Evolutionary conservation across 2,329 filamentous ascomycete genomes (phyloP), one percentile per base, ranked within the genome.

Genomic region (Fusarium subtropicale): DNA sequence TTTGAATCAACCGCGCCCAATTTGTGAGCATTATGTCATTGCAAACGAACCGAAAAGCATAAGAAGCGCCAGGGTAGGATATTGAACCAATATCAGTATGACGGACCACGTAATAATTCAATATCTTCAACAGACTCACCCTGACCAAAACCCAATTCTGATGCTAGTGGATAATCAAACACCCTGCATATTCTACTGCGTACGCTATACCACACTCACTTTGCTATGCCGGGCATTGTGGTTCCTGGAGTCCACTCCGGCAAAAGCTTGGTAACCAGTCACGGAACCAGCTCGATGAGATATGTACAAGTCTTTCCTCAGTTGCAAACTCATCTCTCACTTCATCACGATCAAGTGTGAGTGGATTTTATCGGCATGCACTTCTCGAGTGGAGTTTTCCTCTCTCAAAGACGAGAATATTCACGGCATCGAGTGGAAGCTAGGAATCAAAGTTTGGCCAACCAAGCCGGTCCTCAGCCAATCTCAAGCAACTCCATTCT

Each of bases 361-460:
- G 71, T 73, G 71, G 71, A 60, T 63, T 65, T 51, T 45, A 56
- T 38, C 34, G 34, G 26, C 8, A 56, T 52, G 52, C 52, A 51
- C 42, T 20, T 55, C 20, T 52, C 33, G 31, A 56, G 71, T 72
- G 71, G 71, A 57, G 71, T 53, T 52, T 47, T 34, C 54, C 44
- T 67, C 15, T 67, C 50, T 30, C 58, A 60, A 58, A 30, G 48
- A 47, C 52, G 57, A 56, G 48, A 65, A 71, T 50, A 62, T 55
- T 60, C 61, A 66, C 45, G 48, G 34, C 54, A 41, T 50, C 46
- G 38, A 62, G 30, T 34, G 57, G 62, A 61, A 60, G 69, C 72
- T 71, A 71, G 57, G 64, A 67, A 68, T 68, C 67, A 70, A 68
- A 53, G 67, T 70, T 68, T 60, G 52, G 59, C 30, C n/a, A 45